Evolutionary conservation across 2,329 filamentous ascomycete genomes (phyloP), one percentile per base, ranked within the genome.

Genomic region (Claviceps sp.): DNA sequence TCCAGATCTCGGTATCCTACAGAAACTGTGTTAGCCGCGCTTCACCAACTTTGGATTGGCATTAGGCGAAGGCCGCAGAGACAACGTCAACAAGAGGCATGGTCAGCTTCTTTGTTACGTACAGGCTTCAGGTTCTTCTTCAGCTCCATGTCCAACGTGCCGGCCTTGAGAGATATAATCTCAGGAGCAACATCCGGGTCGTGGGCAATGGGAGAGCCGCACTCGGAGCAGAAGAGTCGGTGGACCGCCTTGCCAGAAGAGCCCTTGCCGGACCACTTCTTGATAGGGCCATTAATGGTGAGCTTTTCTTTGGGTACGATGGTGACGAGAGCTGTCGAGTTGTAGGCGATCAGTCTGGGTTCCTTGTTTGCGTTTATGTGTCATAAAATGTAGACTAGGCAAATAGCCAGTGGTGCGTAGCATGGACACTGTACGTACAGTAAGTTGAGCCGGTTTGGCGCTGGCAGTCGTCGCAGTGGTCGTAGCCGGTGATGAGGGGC

Each of bases 381-480:
- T 30, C 30, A 11, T 34, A 9, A 11, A 11, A 34, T 4, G 30
- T 11, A 34, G 30, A 34, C 30, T 4, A 34, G 3, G 30, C 3
- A 30, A 8, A 8, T 11, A 9, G 6, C 4, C 24, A 26, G 24
- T 26, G 24, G 5, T 26, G 24, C 5, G 6, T 26, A 26, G 24
- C 24, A 6, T 26, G 24, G 24, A 26, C 6, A 26, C 24, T 26
- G 24, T 6, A 37, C 76, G 56, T 67, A 81, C 78, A 85, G 67
- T 85, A 85, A 53, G 82, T 84, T 18, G 80, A 84, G 57, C 82
- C 82, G 49, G 69, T 77, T 69, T 85, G 82, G 62, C 82, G 80
- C 69, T 85, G 82, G 74, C 82, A 85, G 68, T 85, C 82, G 62
- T 85, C 82, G 61, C 82, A 85, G 72, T 85, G 82, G 63, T 85